phyloP scores from a whole-genome alignment of 768 basidiomycete genomes.

The Suillus discolor region DNA sequence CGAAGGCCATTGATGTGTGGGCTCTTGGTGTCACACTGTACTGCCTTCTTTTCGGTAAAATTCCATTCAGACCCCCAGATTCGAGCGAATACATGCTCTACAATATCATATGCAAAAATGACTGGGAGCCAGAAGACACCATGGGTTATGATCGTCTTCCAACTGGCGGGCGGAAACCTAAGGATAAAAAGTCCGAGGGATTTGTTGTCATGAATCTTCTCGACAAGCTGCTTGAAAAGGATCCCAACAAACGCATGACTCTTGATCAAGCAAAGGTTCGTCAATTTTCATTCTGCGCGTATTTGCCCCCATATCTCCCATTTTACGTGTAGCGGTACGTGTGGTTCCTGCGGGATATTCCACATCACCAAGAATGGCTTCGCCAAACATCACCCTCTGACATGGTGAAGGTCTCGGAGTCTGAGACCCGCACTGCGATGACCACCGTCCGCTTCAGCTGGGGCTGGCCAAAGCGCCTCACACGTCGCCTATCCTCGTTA shows the following conservation, averaged over 20 bases:
- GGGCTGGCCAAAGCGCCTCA: constrained; percentile 51
- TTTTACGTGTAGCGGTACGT: constrained; percentile 46
- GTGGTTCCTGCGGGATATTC: constrained; percentile 73
- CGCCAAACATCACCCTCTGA: constrained; percentile 54
- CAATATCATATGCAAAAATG: constrained; percentile 72
- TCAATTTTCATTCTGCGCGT: constrained; percentile 14
- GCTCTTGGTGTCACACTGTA: constrained; percentile 95
- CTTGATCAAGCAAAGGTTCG: constrained; percentile 83
- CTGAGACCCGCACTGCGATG: constrained; percentile 78
- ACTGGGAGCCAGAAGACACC: constrained; percentile 64
- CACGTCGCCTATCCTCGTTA: constrained; percentile 50
- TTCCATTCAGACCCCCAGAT: constrained; percentile 70
- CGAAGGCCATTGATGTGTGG: constrained; percentile 97
- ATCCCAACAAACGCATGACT: constrained; percentile 70
- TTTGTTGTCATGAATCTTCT: constrained; percentile 69
- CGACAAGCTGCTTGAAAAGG: constrained; percentile 80
- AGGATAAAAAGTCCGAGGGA: constrained; percentile 51
- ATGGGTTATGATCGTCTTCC: constrained; percentile 75
- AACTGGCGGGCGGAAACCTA: constrained; percentile 63
- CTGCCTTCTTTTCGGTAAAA: constrained; percentile 86
- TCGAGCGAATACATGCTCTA: constrained; percentile 77
- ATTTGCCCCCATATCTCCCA: constrained; percentile 12
- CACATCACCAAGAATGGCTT: constrained; percentile 73
- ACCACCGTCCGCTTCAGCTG: constrained; percentile 64
- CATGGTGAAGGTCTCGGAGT: constrained; percentile 65